phyloP scores from a whole-genome alignment of 2,329 filamentous ascomycete species.

The Penicillium sp. region DNA sequence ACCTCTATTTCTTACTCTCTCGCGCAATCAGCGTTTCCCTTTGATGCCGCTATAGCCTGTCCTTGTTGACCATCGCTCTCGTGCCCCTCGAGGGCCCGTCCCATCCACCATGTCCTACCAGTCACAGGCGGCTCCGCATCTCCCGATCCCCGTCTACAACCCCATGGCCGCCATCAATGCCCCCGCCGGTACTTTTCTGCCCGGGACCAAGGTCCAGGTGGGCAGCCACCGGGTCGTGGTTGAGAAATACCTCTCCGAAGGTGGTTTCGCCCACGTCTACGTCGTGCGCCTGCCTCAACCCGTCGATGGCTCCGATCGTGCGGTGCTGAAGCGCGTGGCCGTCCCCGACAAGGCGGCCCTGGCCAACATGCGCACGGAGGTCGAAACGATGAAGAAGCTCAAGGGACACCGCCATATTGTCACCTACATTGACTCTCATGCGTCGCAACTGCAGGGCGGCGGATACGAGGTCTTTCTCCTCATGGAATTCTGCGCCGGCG shows the following conservation, averaged over 20 bases:
- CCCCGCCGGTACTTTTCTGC: conserved; percentile 73
- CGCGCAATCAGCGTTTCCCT: too few species aligned
- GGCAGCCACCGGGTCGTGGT: conserved; percentile 87
- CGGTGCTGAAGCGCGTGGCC: conserved; percentile 87
- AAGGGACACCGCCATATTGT: conserved; percentile 95
- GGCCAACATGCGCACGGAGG: conserved; percentile 93
- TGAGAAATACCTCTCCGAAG: conserved; percentile 94
- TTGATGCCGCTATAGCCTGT: too few species aligned
- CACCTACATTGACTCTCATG: conserved; percentile 96
- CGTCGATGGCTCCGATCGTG: conserved; percentile 67
- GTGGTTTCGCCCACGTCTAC: conserved; percentile 96
- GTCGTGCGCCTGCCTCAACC: conserved; percentile 76
- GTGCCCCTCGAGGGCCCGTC: too few species aligned
- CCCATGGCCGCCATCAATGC: conserved; percentile 30
- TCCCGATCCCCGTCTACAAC: conserved; percentile 27
- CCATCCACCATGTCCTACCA: conserved; percentile 31
- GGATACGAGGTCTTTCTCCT: conserved; percentile 97
- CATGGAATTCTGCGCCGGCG: conserved; percentile 95
- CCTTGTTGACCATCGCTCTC: too few species aligned
- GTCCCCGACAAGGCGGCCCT: conserved; percentile 92
- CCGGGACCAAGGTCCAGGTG: conserved; percentile 94
- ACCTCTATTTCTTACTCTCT: too few species aligned
- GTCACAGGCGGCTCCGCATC: conserved; percentile 24
- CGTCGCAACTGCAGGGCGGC: conserved; percentile 80
- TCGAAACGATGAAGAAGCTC: conserved; percentile 99